These are phyloP conservation scores for Phytophthora palmivora DNA, from an alignment of 352 stramenopile genomes.

Conservation along the genomic window DNA sequence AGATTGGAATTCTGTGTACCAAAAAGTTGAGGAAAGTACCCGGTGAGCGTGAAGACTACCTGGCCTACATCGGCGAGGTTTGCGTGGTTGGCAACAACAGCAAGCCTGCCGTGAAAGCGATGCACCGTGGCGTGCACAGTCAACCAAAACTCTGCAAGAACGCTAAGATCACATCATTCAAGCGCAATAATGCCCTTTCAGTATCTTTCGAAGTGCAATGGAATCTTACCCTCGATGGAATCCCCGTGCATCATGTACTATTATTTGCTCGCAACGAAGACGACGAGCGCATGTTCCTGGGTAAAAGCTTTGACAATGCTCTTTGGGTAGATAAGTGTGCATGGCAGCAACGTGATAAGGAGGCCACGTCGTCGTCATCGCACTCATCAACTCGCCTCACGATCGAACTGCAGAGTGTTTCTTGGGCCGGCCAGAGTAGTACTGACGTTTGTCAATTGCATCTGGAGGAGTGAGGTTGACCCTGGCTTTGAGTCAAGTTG, in stretches of 20 bases:
- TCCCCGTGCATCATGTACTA: constrained; percentile 39
- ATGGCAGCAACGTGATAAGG: constrained; percentile 14
- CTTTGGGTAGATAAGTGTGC: constrained; percentile 24
- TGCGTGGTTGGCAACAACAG: constrained; percentile 34
- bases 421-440: constrained; percentile 35
- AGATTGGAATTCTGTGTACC: constrained; percentile 48
- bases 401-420: constrained; percentile 39
- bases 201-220: constrained; percentile 45
- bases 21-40: constrained; percentile 32
- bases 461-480: constrained; percentile 14
- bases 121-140: constrained; percentile 26
- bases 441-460: constrained; percentile 28
- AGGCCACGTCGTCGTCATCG: constrained; percentile 29
- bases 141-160: constrained; percentile 28
- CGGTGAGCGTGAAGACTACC: constrained; percentile 32
- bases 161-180: constrained; percentile 27
- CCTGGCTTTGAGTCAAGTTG: background rate
- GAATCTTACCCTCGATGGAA: constrained; percentile 27
- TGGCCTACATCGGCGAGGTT: constrained; percentile 45
- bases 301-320: constrained; percentile 38
- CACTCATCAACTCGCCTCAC: constrained; percentile 25
- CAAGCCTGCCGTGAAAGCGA: constrained; percentile 20
- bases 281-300: constrained; percentile 32
- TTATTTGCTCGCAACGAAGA: constrained; percentile 28
- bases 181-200: constrained; percentile 15